phyloP scores from a whole-genome alignment of 2,329 filamentous ascomycete genomes.

The Trichoderma sp. region DNA sequence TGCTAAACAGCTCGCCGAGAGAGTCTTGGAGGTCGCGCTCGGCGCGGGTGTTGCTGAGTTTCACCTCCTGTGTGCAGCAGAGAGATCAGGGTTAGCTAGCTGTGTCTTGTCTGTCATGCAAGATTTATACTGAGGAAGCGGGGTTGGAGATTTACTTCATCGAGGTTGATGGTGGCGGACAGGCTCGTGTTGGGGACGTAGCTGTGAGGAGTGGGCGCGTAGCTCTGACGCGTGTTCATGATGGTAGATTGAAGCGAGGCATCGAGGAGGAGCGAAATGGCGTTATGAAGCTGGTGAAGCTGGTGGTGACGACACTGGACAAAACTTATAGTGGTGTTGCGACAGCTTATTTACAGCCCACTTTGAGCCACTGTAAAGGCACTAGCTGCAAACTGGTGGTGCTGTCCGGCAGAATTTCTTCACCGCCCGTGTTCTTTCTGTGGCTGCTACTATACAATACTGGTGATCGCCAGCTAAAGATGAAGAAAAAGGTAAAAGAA shows the following conservation, averaged over 20 bases:
- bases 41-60: conserved; percentile 78
- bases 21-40: conserved; percentile 95
- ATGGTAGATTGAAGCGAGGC: conserved; percentile 31
- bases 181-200: conserved; percentile 83
- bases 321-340: conserved; percentile 7
- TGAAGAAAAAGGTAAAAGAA: background rate
- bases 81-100: conserved; percentile 20
- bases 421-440: conserved; percentile 34
- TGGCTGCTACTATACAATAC: no score
- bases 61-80: conserved; percentile 70
- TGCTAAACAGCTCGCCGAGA: conserved; percentile 94
- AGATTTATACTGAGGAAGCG: background rate
- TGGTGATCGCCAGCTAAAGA: background rate
- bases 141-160: conserved; percentile 61
- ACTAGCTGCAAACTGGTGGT: background rate
- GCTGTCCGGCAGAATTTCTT: conserved; percentile 33
- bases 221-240: conserved; percentile 64
- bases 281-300: background rate
- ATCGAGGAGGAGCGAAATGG: conserved; percentile 26
- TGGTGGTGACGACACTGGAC: conserved; percentile 3
- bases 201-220: conserved; percentile 86
- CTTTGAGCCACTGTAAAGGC: background rate
- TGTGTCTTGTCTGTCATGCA: background rate
- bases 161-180: conserved; percentile 87
- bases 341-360: background rate